Conservation (phyloP, 306 rosid genomes). For the Coriaria nepalensis region DNA sequence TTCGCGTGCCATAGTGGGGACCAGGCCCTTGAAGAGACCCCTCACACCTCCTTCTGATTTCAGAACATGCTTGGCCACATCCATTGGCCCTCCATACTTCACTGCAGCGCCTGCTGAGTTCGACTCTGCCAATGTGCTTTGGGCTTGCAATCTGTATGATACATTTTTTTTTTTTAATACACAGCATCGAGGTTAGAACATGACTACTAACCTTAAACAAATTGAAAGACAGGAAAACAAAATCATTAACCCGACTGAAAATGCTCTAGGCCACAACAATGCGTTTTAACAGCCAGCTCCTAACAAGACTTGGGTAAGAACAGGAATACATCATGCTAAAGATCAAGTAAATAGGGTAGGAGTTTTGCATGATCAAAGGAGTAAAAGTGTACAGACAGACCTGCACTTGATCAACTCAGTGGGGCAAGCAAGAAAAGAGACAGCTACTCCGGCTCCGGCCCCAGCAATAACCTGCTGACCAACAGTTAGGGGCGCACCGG, state of each 20-base stretch:
- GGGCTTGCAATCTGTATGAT: conserved; percentile 74
- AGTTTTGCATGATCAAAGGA: too few species aligned
- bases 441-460: conserved; percentile 92
- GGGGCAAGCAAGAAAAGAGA: conserved; percentile 87
- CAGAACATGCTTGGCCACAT: conserved; percentile 76
- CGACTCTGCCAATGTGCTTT: conserved; percentile 55
- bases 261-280: too few species aligned
- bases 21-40: conserved; percentile 85
- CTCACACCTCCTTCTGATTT: conserved; percentile 68
- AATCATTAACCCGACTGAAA: too few species aligned
- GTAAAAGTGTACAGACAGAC: conserved; percentile 16
- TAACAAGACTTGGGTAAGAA: too few species aligned
- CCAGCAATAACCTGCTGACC: conserved; percentile 68
- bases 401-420: conserved; percentile 96
- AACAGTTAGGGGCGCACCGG: conserved; percentile 56
- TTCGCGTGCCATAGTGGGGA: conserved; percentile 87
- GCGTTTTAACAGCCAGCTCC: too few species aligned
- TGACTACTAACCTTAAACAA: too few species aligned
- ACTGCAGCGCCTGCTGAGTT: conserved; percentile 41
- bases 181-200: conserved; percentile 1
- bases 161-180: too few species aligned
- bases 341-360: too few species aligned
- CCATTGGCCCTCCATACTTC: conserved; percentile 90
- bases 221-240: too few species aligned
- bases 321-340: too few species aligned